Percentiles rank a stretch among this genome's conserved stretches.
These are phyloP conservation scores for Cenchrus purpureus DNA, from an alignment of 176 grass and related monocot genomes.

Conservation along the genomic window DNA sequence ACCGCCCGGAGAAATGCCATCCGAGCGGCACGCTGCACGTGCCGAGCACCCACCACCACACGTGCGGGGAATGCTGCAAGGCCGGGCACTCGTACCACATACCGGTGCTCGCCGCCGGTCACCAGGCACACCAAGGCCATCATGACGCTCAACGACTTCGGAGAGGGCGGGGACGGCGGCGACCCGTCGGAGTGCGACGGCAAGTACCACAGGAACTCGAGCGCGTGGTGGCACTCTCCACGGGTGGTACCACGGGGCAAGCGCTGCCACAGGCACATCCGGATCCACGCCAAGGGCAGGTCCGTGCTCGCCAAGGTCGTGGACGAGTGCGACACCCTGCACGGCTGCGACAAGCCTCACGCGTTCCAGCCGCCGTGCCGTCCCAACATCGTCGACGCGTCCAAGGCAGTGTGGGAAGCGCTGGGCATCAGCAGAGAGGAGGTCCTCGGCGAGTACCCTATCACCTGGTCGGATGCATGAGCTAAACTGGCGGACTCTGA, in stretches of 20 bases:
- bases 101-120: too few species aligned
- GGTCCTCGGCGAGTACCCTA: too few species aligned
- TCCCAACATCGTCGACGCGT: constrained; percentile 55
- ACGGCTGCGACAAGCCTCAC: constrained; percentile 58
- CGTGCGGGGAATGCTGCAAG: too few species aligned
- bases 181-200: constrained; percentile 47
- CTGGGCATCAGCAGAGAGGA: not conserved
- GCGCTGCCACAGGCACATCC: constrained; percentile 45
- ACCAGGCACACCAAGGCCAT: too few species aligned
- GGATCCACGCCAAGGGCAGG: constrained; percentile 47
- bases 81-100: too few species aligned
- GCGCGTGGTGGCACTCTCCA: constrained; percentile 60
- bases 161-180: constrained; percentile 43
- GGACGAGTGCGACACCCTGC: constrained; percentile 58
- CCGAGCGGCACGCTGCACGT: too few species aligned
- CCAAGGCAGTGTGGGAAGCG: constrained; percentile 48
- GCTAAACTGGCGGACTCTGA: too few species aligned
- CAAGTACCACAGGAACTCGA: constrained; percentile 42
- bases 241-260: constrained; percentile 50
- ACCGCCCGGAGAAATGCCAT: too few species aligned
- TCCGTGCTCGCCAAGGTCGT: constrained; percentile 59
- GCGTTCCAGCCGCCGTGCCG: constrained; percentile 56
- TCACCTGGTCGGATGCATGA: too few species aligned
- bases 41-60: too few species aligned
- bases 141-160: constrained; percentile 58